These are phyloP conservation scores for Sugiyamaella marilandica DNA, from an alignment of 805 yeast species.

Conservation along the genomic window DNA sequence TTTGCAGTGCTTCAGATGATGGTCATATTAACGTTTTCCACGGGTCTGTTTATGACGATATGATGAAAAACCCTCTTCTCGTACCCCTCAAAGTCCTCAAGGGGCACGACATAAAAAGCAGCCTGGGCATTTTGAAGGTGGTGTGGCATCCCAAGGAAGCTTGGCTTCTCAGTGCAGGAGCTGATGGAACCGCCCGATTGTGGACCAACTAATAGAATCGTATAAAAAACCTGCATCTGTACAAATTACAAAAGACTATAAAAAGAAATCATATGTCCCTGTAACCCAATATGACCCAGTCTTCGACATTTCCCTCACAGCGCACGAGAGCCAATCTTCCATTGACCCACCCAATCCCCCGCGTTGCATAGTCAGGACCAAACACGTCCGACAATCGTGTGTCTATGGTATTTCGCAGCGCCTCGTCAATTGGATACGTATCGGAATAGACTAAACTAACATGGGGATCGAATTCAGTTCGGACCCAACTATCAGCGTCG, in stretches of 20 bases:
- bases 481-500: conserved; percentile 55
- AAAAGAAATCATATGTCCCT: conserved; percentile 24
- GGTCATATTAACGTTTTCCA: conserved; percentile 92
- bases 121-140: conserved; percentile 80
- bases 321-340: conserved; percentile 63
- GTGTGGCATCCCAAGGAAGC: conserved; percentile 98
- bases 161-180: conserved; percentile 96
- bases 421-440: conserved; percentile 60
- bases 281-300: conserved; percentile 62
- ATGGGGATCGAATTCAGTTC: conserved; percentile 62
- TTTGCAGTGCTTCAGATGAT: conserved; percentile 94
- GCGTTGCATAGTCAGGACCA: conserved; percentile 40
- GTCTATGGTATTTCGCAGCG: conserved; percentile 56
- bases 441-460: conserved; percentile 65
- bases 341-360: conserved; percentile 56
- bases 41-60: conserved; percentile 91
- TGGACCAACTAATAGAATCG: conserved; percentile 70
- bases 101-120: conserved; percentile 77
- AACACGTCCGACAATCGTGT: conserved; percentile 63
- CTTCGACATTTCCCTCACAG: conserved; percentile 66
- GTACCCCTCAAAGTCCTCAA: conserved; percentile 92
- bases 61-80: conserved; percentile 89
- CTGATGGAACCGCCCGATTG: conserved; percentile 90
- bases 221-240: neutral
- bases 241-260: neutral